phyloP scores from a whole-genome alignment of 148 eudicot genomes.

The Hydrangea macrophylla region DNA sequence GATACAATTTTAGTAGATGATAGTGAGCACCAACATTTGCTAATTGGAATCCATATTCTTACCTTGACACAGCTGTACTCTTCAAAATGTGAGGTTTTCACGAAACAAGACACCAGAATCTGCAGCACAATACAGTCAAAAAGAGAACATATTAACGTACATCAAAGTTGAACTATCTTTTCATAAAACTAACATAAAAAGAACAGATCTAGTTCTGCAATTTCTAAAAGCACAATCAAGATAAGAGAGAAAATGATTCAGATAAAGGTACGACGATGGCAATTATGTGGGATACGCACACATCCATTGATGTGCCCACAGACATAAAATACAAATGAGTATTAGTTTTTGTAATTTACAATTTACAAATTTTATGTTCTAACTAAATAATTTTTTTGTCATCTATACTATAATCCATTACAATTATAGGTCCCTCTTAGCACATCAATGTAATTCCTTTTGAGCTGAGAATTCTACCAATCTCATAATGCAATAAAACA shows the following conservation, averaged over 20 bases:
- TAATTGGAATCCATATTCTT: not conserved
- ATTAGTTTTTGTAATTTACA: too few relatives aligned
- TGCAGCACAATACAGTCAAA: conserved; percentile 27
- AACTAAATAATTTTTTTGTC: too few relatives aligned
- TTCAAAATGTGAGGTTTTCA: conserved; percentile 77
- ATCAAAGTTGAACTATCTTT: not conserved
- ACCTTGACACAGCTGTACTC: conserved; percentile 80
- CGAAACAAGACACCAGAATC: conserved; percentile 86
- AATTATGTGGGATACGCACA: too few relatives aligned
- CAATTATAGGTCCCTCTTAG: not conserved
- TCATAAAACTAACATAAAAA: not conserved
- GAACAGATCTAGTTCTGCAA: not conserved
- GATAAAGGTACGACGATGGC: not conserved
- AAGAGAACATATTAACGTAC: not conserved
- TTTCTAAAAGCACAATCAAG: not conserved
- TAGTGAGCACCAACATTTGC: not conserved
- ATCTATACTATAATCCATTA: too few relatives aligned
- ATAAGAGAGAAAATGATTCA: conserved; percentile 9
- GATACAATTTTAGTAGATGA: not conserved
- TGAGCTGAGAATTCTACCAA: not conserved
- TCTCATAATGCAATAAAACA: not conserved
- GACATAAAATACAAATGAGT: too few relatives aligned
- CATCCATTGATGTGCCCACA: too few relatives aligned
- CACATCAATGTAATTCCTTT: not conserved
- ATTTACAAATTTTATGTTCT: too few relatives aligned